Percentiles rank a stretch among this genome's conserved stretches.
phyloP scores from a whole-genome alignment of 2,329 filamentous ascomycete species.

The Akanthomyces dipterigenus region DNA sequence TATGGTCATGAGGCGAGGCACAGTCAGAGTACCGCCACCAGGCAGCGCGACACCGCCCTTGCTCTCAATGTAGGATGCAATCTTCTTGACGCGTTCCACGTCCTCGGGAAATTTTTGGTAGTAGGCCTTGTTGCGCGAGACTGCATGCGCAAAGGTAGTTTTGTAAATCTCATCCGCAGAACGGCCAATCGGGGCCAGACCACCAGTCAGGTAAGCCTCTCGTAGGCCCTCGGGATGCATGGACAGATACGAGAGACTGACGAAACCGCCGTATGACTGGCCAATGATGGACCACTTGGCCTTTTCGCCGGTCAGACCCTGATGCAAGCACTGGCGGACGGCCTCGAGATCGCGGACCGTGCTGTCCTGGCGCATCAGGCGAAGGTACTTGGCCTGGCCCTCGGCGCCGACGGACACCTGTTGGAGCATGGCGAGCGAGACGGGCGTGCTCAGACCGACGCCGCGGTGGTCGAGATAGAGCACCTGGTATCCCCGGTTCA shows the following conservation, averaged over 20 bases:
- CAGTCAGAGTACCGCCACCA: conserved; percentile 64
- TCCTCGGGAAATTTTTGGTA: conserved; percentile 85
- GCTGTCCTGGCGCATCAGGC: conserved; percentile 79
- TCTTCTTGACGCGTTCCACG: conserved; percentile 55
- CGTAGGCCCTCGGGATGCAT: conserved; percentile 69
- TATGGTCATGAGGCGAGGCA: conserved; percentile 67
- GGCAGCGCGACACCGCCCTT: conserved; percentile 56
- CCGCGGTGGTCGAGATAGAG: conserved; percentile 88
- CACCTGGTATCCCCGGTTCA: conserved; percentile 77
- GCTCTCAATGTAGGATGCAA: conserved; percentile 58
- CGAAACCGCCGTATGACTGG: conserved; percentile 90
- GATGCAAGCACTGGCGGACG: conserved; percentile 67
- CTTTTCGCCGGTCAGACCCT: conserved; percentile 60
- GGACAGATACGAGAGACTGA: conserved; percentile 75
- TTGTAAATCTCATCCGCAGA: conserved; percentile 69
- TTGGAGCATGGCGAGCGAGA: conserved; percentile 66
- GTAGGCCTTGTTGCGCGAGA: conserved; percentile 68
- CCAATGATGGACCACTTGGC: conserved; percentile 81
- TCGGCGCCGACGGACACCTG: conserved; percentile 48
- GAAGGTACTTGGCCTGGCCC: conserved; percentile 73
- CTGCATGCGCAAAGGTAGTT: conserved; percentile 62
- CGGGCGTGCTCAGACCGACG: conserved; percentile 75
- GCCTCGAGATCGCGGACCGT: conserved; percentile 88
- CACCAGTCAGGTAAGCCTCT: conserved; percentile 80
- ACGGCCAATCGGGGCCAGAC: conserved; percentile 69